phyloP scores from a whole-genome alignment of 2,329 filamentous ascomycete species.

The Nemania bipapillata region DNA sequence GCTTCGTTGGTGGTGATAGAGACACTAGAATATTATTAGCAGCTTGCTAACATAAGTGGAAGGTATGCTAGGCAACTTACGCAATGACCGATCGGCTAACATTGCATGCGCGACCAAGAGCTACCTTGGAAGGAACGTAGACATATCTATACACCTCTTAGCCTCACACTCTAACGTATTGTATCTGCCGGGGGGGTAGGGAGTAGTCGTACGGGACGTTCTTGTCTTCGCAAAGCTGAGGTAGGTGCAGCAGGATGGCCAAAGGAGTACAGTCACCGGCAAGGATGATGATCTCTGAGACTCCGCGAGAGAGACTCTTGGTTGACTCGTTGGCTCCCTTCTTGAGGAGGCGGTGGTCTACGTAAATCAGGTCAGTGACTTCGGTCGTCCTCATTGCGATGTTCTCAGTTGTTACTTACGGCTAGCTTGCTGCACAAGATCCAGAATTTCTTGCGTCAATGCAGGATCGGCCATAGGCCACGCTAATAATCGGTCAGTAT shows the following conservation, averaged over 20 bases:
- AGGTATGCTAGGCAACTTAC: conserved; percentile 52
- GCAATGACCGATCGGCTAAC: conserved; percentile 89
- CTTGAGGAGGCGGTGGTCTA: conserved; percentile 74
- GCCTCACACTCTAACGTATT: not conserved
- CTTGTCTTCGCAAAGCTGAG: conserved; percentile 87
- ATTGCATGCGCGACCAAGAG: conserved; percentile 88
- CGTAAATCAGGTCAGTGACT: conserved; percentile 31
- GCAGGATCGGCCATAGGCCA: conserved; percentile 79
- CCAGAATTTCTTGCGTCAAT: conserved; percentile 83
- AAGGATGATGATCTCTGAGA: conserved; percentile 87
- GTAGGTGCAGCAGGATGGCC: conserved; percentile 88
- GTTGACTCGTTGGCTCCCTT: conserved; percentile 88
- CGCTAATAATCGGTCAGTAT: conserved; percentile 53
- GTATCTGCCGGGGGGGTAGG: not conserved
- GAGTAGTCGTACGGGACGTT: conserved; percentile 57
- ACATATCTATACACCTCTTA: conserved; percentile 48
- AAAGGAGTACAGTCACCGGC: conserved; percentile 89
- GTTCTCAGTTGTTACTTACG: conserved; percentile 49
- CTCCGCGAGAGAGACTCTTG: conserved; percentile 90
- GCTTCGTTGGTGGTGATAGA: conserved; percentile 91
- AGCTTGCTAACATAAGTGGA: not conserved
- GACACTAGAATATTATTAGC: conserved; percentile 52
- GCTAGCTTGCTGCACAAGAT: conserved; percentile 77
- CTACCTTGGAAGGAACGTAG: conserved; percentile 72
- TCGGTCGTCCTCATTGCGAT: not conserved